These are phyloP conservation scores for Xanthoparmelia taractica DNA, from an alignment of 495 filamentous ascomycete genomes.

Conservation along the genomic window DNA sequence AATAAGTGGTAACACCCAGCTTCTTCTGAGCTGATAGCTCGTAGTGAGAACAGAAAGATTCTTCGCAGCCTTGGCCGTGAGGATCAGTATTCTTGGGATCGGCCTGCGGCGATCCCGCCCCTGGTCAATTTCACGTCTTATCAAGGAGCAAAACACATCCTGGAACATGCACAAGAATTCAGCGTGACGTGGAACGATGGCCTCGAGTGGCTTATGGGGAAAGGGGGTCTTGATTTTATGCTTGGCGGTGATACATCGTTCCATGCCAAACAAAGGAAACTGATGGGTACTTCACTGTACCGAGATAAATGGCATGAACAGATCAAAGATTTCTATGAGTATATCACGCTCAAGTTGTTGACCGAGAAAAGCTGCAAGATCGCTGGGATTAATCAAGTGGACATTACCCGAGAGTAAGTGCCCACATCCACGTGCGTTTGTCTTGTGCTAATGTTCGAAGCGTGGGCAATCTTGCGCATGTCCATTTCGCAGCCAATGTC, in stretches of 20 bases:
- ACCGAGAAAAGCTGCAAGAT: slow-evolving; percentile 53
- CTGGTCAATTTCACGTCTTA: slow-evolving; percentile 53
- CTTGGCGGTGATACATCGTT: slow-evolving; percentile 44
- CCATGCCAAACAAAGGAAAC: slow-evolving; percentile 38
- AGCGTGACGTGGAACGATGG: slow-evolving; percentile 54
- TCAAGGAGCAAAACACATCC: slow-evolving; percentile 53
- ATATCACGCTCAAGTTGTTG: slow-evolving; percentile 58
- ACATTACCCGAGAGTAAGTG: slow-evolving; percentile 61
- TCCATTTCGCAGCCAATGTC: slow-evolving; percentile 62
- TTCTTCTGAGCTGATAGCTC: slow-evolving; percentile 3
- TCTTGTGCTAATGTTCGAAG: slow-evolving; percentile 22
- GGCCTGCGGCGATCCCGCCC: slow-evolving; percentile 41
- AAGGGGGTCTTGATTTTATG: slow-evolving; percentile 50
- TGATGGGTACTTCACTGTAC: slow-evolving; percentile 39
- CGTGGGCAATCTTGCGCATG: slow-evolving; percentile 64
- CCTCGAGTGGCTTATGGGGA: slow-evolving; percentile 47
- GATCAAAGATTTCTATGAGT: slow-evolving; percentile 50
- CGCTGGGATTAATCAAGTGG: slow-evolving; percentile 56
- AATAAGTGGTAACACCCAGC: not conserved
- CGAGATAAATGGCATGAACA: slow-evolving; percentile 43
- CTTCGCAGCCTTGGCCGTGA: slow-evolving; percentile 62
- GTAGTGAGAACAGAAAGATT: slow-evolving; percentile 61
- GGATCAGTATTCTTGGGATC: slow-evolving; percentile 63
- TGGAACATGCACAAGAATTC: slow-evolving; percentile 57
- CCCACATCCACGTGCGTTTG: not conserved